phyloP scores from a whole-genome alignment of 176 grass and related monocot genomes.

The Triticum urartu region DNA sequence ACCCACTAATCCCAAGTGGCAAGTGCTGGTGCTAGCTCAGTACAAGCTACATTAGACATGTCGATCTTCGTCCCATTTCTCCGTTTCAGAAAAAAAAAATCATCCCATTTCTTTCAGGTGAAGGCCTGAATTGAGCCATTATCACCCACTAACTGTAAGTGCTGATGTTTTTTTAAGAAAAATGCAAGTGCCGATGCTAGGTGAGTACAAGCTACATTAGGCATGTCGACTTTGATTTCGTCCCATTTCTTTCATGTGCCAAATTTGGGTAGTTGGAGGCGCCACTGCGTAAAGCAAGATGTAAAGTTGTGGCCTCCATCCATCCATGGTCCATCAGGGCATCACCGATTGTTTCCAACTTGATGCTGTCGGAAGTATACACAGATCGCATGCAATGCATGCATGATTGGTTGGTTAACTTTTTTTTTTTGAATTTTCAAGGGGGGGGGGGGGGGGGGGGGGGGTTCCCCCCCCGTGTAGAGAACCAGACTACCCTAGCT shows the following conservation, averaged over 20 bases:
- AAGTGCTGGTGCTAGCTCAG: neutral
- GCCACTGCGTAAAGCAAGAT: conserved; percentile 36
- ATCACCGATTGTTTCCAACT: conserved; percentile 24
- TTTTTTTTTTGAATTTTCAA: too few relatives aligned
- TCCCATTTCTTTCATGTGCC: conserved; percentile 41
- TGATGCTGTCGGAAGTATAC: conserved; percentile 16
- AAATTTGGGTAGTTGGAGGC: conserved; percentile 41
- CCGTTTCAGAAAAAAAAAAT: too few relatives aligned
- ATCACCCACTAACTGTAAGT: conserved; percentile 17
- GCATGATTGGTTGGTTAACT: neutral
- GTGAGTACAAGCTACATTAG: neutral
- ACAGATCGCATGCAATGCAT: neutral
- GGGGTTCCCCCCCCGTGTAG: too few relatives aligned
- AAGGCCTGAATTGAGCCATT: neutral
- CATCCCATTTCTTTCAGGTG: neutral
- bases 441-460: too few relatives aligned
- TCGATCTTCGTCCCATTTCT: conserved; percentile 14
- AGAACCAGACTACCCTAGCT: too few relatives aligned
- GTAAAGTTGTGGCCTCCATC: conserved; percentile 25
- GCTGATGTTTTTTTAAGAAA: neutral
- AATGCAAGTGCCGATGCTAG: neutral
- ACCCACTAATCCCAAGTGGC: neutral
- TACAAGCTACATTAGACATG: neutral
- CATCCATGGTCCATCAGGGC: neutral
- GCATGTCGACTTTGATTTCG: neutral